Conservation (phyloP, 495 filamentous ascomycete genomes). For the Lepidopterella palustris region DNA sequence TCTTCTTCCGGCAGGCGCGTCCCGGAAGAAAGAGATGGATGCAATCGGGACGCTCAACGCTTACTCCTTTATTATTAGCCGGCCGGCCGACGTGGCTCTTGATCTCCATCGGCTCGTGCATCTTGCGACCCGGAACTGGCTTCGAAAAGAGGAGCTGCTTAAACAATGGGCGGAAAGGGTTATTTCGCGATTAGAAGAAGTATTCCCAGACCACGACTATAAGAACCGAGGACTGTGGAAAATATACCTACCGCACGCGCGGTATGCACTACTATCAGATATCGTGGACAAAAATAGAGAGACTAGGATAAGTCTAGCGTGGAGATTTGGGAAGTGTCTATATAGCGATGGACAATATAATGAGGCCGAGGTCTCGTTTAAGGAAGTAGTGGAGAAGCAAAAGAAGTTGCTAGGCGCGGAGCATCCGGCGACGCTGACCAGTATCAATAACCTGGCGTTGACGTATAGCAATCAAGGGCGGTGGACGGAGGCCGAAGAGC, state of each 20-base stretch:
- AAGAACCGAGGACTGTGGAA: slow-evolving; percentile 25
- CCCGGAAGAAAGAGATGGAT: slow-evolving; percentile 20
- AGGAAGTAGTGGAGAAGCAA: no score
- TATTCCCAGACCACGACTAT: slow-evolving; percentile 23
- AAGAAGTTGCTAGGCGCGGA: slow-evolving; percentile 1
- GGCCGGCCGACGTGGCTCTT: neutral
- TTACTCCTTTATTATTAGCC: no score
- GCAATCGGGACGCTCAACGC: slow-evolving; percentile 34
- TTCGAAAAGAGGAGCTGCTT: slow-evolving; percentile 20
- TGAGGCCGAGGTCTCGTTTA: neutral
- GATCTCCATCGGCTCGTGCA: slow-evolving; percentile 36
- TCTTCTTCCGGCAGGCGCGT: slow-evolving; percentile 26
- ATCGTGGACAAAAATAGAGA: neutral
- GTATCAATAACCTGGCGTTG: no score
- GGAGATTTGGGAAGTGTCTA: neutral
- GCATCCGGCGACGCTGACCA: no score
- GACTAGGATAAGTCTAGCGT: neutral
- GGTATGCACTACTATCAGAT: neutral
- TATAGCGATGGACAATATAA: neutral
- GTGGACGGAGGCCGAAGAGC: no score
- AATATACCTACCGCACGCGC: slow-evolving; percentile 28
- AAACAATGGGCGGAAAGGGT: slow-evolving; percentile 2
- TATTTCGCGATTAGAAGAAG: slow-evolving; percentile 7
- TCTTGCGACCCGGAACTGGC: no score
- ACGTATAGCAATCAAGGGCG: no score